Conservation (phyloP, 805 yeast species). For the Yarrowia porcina region DNA sequence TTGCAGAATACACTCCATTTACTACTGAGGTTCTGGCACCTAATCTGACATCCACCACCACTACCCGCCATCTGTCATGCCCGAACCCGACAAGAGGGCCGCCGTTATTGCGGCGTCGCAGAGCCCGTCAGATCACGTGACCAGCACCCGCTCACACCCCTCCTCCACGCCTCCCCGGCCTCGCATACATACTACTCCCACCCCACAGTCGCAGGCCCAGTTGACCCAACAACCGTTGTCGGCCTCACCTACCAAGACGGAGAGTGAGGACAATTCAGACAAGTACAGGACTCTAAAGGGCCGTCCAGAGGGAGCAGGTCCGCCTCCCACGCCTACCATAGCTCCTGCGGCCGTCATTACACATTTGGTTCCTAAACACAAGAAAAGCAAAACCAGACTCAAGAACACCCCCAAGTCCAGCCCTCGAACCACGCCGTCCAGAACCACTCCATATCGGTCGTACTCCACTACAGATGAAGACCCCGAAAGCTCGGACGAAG, state of each 20-base stretch:
- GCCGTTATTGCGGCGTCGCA: background rate
- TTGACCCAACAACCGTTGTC: background rate
- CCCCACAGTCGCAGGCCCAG: background rate
- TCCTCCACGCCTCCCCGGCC: background rate
- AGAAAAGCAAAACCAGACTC: slow-evolving; percentile 10
- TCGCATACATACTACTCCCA: slow-evolving; percentile 11
- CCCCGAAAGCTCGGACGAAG: slow-evolving; percentile 22
- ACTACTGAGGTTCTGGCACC: background rate
- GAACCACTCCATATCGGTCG: background rate
- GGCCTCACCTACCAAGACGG: background rate
- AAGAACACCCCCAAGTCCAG: slow-evolving; percentile 5
- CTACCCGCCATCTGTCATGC: background rate
- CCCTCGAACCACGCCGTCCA: background rate
- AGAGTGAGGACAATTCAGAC: background rate
- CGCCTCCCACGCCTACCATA: background rate
- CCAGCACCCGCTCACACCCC: background rate
- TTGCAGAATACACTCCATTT: background rate
- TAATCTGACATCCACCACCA: slow-evolving; percentile 1
- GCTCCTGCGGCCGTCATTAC: slow-evolving; percentile 9
- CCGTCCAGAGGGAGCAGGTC: background rate
- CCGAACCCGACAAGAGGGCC: background rate
- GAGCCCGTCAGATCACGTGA: background rate
- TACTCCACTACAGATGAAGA: slow-evolving; percentile 24
- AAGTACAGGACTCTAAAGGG: slow-evolving; percentile 20
- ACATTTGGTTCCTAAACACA: slow-evolving; percentile 10